Evolutionary conservation across 2,329 filamentous ascomycete genomes (phyloP).

Genomic region (Xylariaceae sp.): DNA sequence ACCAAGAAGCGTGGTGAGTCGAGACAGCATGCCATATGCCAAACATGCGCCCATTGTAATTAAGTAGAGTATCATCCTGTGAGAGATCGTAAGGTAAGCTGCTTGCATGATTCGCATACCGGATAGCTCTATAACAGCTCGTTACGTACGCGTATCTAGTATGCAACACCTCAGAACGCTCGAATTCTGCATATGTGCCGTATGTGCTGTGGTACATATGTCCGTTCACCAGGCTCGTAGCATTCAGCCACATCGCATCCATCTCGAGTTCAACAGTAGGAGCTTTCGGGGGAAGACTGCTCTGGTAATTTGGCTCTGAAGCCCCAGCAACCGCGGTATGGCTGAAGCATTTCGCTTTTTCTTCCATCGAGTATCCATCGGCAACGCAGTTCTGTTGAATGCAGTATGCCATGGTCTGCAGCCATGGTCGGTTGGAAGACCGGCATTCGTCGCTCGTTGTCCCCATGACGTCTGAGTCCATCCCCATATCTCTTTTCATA

Average conservation of each 20-base stretch:
- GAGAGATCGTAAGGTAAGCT: constrained; percentile 9
- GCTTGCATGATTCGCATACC: neutral
- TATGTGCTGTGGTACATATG: constrained; percentile 25
- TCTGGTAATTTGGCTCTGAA: constrained; percentile 21
- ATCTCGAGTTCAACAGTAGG: constrained; percentile 20
- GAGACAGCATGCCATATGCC: constrained; percentile 15
- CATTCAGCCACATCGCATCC: constrained; percentile 28
- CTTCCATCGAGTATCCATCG: constrained; percentile 17
- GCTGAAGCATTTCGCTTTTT: constrained; percentile 28
- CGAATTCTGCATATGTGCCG: constrained; percentile 27
- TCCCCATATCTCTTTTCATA: constrained; percentile 19
- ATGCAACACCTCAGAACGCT: constrained; percentile 26
- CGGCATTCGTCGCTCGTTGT: constrained; percentile 18
- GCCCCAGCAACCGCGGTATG: constrained; percentile 18
- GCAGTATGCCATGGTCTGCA: constrained; percentile 21
- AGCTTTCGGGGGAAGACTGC: constrained; percentile 20
- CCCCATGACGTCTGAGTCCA: constrained; percentile 19
- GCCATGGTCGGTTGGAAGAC: constrained; percentile 16
- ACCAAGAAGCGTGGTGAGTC: constrained; percentile 15
- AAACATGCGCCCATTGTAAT: constrained; percentile 5
- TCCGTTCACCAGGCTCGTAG: constrained; percentile 28
- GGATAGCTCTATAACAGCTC: neutral
- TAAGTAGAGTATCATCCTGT: constrained; percentile 1
- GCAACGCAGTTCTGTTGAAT: constrained; percentile 14
- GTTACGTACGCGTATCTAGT: constrained; percentile 27